These are phyloP conservation scores for Coemansia sp. DNA, from an alignment of 192 early-diverging fungal genomes.

Conservation along the genomic window DNA sequence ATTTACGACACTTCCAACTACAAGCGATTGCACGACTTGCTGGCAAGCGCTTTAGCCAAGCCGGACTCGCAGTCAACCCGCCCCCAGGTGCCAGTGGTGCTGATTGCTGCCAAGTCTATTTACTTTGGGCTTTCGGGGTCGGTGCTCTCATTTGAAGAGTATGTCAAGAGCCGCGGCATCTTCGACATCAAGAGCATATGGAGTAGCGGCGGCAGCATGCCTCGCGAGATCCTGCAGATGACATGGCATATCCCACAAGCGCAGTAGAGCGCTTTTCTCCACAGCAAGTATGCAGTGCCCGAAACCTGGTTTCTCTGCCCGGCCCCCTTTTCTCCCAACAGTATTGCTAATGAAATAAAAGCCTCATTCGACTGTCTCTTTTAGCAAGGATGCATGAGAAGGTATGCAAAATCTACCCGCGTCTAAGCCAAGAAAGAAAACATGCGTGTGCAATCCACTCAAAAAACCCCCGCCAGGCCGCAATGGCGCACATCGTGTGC, in stretches of 20 bases:
- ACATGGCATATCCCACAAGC: constrained; percentile 27
- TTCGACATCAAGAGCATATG: constrained; percentile 62
- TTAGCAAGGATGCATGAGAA: no score
- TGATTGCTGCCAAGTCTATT: constrained; percentile 86
- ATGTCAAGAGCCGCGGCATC: constrained; percentile 56
- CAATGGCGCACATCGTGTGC: constrained; percentile 1
- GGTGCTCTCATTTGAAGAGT: constrained; percentile 67
- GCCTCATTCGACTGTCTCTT: no score
- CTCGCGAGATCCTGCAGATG: constrained; percentile 71
- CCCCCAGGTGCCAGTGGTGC: constrained; percentile 22
- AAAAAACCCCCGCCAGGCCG: no score
- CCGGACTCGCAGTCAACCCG: constrained; percentile 34
- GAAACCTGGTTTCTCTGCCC: no score
- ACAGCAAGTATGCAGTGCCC: no score
- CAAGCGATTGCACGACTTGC: constrained; percentile 59
- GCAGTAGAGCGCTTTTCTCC: no score
- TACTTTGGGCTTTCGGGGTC: constrained; percentile 96
- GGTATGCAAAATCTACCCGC: no score
- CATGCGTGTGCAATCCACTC: no score
- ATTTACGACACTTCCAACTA: constrained; percentile 70
- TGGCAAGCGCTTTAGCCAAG: constrained; percentile 43
- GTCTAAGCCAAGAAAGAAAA: no score
- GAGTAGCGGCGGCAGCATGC: constrained; percentile 59
- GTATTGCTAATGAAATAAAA: no score
- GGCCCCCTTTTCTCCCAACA: no score